These are phyloP conservation scores for Suillus weaverae DNA, from an alignment of 768 basidiomycete genomes.

Conservation along the genomic window DNA sequence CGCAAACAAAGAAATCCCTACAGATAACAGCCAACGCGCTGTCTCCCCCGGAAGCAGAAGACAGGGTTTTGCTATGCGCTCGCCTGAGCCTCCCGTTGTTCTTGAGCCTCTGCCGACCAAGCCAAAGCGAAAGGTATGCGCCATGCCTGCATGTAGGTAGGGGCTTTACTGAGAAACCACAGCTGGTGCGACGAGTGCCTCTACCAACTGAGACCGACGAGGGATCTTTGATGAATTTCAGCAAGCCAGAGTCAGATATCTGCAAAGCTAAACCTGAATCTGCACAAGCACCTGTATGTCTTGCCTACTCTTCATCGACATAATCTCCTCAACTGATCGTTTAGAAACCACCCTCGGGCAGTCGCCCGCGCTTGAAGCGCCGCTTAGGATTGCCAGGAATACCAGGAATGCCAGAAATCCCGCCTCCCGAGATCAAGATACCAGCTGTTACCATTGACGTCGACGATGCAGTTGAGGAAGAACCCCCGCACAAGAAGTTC, in stretches of 20 bases:
- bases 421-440: constrained; percentile 20
- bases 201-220: neutral
- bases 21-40: constrained; percentile 7
- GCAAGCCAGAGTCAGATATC: neutral
- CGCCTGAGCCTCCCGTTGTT: constrained; percentile 19
- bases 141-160: neutral
- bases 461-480: constrained; percentile 25
- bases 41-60: constrained; percentile 18
- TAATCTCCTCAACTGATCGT: neutral
- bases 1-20: constrained; percentile 3
- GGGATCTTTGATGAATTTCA: neutral
- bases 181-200: constrained; percentile 5
- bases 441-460: constrained; percentile 19
- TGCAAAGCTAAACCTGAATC: constrained; percentile 15
- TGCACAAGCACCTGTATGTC: constrained; percentile 27
- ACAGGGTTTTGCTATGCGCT: constrained; percentile 11
- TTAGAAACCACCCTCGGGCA: constrained; percentile 43
- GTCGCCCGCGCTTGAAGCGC: constrained; percentile 52
- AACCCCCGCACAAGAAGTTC: constrained; percentile 69
- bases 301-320: too few species aligned
- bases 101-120: constrained; percentile 24
- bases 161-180: neutral
- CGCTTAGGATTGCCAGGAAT: constrained; percentile 39
- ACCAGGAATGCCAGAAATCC: constrained; percentile 21
- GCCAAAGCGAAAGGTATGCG: constrained; percentile 34